Conservation (phyloP, 768 basidiomycete species). For the Leucogyrophana mollusca region DNA sequence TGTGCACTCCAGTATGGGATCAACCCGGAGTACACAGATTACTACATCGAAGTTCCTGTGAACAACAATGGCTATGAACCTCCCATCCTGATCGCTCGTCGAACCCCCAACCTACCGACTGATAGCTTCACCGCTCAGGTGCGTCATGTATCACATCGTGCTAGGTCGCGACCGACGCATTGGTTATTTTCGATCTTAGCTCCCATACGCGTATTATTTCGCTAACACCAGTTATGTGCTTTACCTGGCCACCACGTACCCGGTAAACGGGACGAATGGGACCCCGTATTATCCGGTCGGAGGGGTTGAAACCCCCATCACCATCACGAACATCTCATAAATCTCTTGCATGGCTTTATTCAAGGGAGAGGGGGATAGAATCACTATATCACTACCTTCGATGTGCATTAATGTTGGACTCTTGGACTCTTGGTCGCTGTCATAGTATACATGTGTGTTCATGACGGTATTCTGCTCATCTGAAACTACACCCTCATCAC, state of each 20-base stretch:
- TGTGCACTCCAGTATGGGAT: conserved; percentile 19
- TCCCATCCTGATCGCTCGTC: conserved; percentile 26
- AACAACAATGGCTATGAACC: conserved; percentile 30
- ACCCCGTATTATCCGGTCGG: conserved; percentile 21
- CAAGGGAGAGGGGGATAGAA: no score
- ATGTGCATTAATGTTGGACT: no score
- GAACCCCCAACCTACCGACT: conserved; percentile 6
- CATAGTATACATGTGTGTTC: no score
- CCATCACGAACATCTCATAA: conserved; percentile 14
- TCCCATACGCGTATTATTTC: conserved; percentile 23
- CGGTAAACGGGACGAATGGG: conserved; percentile 18
- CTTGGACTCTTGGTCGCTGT: no score
- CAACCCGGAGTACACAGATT: conserved; percentile 27
- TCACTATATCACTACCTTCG: no score
- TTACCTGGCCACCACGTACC: conserved; percentile 20
- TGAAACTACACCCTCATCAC: no score
- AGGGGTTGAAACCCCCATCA: conserved; percentile 12
- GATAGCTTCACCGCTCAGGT: conserved; percentile 20
- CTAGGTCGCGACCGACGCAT: no score
- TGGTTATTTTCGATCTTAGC: conserved; percentile 14
- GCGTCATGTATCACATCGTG: not conserved
- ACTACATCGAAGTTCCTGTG: conserved; percentile 31
- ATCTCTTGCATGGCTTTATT: no score
- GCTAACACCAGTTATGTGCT: conserved; percentile 20
- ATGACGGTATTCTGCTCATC: no score